These are phyloP conservation scores for Chytriomyces hyalinus DNA, from an alignment of 192 early-diverging fungal species.

Conservation along the genomic window DNA sequence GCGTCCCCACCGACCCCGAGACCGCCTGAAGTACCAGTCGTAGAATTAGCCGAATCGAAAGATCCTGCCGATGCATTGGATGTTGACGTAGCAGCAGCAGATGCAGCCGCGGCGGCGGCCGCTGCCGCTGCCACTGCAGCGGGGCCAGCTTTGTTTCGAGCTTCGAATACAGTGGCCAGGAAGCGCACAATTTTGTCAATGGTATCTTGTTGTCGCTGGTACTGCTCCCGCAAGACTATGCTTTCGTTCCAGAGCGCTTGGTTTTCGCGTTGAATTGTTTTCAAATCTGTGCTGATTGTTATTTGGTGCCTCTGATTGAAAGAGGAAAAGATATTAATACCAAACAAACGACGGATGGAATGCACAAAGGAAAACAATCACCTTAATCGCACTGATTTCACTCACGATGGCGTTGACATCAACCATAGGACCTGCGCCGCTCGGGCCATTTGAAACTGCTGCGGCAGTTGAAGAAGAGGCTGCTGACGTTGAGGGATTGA, in stretches of 20 bases:
- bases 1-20: not conserved
- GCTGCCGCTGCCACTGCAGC: not conserved
- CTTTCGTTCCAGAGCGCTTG: slow-evolving; percentile 89
- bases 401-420: slow-evolving; percentile 54
- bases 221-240: slow-evolving; percentile 70
- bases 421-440: slow-evolving; percentile 30
- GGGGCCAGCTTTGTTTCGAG: slow-evolving; percentile 25
- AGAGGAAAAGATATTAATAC: not conserved
- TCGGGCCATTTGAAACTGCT: too few relatives aligned
- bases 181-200: slow-evolving; percentile 95
- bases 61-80: too few relatives aligned
- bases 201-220: slow-evolving; percentile 85
- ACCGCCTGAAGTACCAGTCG: not conserved
- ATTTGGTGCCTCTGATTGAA: slow-evolving; percentile 73
- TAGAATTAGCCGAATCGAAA: not conserved
- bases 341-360: not conserved
- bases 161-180: slow-evolving; percentile 82
- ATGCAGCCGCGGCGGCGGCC: too few relatives aligned
- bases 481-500: too few relatives aligned
- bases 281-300: slow-evolving; percentile 85
- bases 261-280: slow-evolving; percentile 86
- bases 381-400: slow-evolving; percentile 85
- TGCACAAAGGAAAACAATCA: not conserved
- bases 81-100: too few relatives aligned
- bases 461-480: too few relatives aligned